phyloP scores from a whole-genome alignment of 2,329 filamentous ascomycete species.

The Diaporthe humulicola region DNA sequence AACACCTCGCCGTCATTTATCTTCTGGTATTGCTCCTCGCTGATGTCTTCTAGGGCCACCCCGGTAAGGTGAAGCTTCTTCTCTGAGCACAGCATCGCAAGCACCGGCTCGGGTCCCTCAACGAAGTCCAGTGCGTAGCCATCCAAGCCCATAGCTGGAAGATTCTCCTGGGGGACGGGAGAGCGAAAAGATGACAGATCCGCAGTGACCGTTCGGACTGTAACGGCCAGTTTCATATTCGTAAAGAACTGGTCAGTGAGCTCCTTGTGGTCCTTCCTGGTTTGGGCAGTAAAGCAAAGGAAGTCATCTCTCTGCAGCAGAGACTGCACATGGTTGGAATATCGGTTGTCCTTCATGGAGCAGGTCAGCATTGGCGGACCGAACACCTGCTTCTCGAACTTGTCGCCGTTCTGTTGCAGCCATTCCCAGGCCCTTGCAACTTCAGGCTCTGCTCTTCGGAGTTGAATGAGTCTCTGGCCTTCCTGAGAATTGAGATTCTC shows the following conservation, averaged over 20 bases:
- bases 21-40: constrained; percentile 75
- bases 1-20: constrained; percentile 72
- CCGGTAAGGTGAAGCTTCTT: constrained; percentile 77
- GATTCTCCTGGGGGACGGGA: constrained; percentile 67
- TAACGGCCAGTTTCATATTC: constrained; percentile 76
- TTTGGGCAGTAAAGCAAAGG: constrained; percentile 82
- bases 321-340: constrained; percentile 68
- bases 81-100: constrained; percentile 89
- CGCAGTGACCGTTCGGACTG: constrained; percentile 73
- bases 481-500: constrained; percentile 77
- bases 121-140: constrained; percentile 85
- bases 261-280: constrained; percentile 78
- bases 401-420: constrained; percentile 77
- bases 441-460: constrained; percentile 73
- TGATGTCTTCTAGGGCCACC: constrained; percentile 73
- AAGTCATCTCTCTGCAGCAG: constrained; percentile 66
- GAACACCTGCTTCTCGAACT: constrained; percentile 82
- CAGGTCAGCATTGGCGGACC: constrained; percentile 86
- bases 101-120: constrained; percentile 83
- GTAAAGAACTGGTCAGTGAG: constrained; percentile 76
- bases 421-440: constrained; percentile 82
- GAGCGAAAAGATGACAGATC: constrained; percentile 67
- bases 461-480: constrained; percentile 78
- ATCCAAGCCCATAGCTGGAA: constrained; percentile 76
- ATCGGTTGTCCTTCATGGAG: constrained; percentile 79